phyloP scores from a whole-genome alignment of 495 filamentous ascomycete species.

The Podospora pseudoanserina region DNA sequence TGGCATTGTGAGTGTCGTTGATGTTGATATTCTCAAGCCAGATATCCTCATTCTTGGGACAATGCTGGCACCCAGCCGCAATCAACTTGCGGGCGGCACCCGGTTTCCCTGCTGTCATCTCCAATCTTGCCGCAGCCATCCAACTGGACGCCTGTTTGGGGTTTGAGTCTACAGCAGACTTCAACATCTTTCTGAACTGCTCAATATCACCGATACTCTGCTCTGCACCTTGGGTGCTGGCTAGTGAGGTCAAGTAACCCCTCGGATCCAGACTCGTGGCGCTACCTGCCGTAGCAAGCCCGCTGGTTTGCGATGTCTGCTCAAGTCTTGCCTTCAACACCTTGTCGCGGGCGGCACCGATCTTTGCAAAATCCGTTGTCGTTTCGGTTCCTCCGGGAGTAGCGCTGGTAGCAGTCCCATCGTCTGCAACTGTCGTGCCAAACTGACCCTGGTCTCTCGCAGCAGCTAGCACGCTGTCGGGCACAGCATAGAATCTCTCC shows the following conservation, averaged over 20 bases:
- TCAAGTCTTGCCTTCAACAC: constrained; percentile 88
- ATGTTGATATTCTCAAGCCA: constrained; percentile 95
- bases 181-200: constrained; percentile 84
- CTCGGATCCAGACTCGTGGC: constrained; percentile 91
- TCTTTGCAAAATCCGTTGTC: constrained; percentile 97
- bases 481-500: constrained; percentile 91
- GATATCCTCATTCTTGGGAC: constrained; percentile 88
- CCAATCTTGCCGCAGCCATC: constrained; percentile 90
- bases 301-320: constrained; percentile 70
- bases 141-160: constrained; percentile 93
- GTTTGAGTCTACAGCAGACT: constrained; percentile 94
- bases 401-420: constrained; percentile 57
- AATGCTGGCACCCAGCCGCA: constrained; percentile 78
- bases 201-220: constrained; percentile 94
- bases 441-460: constrained; percentile 77
- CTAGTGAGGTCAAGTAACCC: constrained; percentile 89
- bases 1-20: constrained; percentile 87
- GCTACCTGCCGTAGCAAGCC: constrained; percentile 71
- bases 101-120: constrained; percentile 86
- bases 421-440: constrained; percentile 78
- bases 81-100: constrained; percentile 83
- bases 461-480: constrained; percentile 90
- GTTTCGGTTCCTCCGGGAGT: constrained; percentile 41
- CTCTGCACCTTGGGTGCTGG: constrained; percentile 70
- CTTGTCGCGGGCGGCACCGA: constrained; percentile 91